Evolutionary conservation across 1,284 basidiomycete species (phyloP), one percentile per base, ranked within the genome.

Genomic region (Cutaneotrichosporon cutaneum): DNA sequence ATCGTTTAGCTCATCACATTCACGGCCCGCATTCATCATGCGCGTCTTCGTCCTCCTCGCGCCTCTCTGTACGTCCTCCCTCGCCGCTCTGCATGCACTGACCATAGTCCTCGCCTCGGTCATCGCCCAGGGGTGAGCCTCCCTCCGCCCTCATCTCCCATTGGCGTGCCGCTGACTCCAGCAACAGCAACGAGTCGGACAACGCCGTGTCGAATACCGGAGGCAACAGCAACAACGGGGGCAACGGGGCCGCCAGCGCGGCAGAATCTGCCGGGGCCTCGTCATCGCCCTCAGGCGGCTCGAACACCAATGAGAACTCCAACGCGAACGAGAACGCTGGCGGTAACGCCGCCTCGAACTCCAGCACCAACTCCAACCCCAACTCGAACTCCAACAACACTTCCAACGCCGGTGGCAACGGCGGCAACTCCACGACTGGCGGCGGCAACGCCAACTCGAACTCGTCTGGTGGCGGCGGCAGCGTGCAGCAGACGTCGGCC

Each of bases 151-250:
- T n/a, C n/a, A n/a, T n/a, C n/a, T n/a, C n/a, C n/a, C n/a, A n/a
- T n/a, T n/a, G n/a, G n/a, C n/a, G n/a, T n/a, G n/a, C n/a, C 48
- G 10, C 48, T 51, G 4, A 51, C 27, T n/a, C 48, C 48, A 51
- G 48, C 27, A 51, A 51, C 18, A 24, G 14, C 47, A n/a, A 26
- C 26, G 44, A 39, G 36, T 48, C 45, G 45, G 18, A 18, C 48
- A 51, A 51, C 26, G 8, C 26, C 11, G 48, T 51, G 18, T 26
- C 48, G 27, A 51, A 27, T n/a, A n/a, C n/a, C n/a, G n/a, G n/a
- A n/a, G n/a, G 5, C 48, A n/a, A 9, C 26, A 27, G 48, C 7
- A n/a, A 10, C 48, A 27, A 16, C 26, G 48, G 48, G 13, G 48
- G 27, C 18, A 51, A 51, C 48, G 45, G 24, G 22, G 22, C 8